These are phyloP conservation scores for Ascoidea tarda DNA, from an alignment of 805 yeast species.

Conservation along the genomic window DNA sequence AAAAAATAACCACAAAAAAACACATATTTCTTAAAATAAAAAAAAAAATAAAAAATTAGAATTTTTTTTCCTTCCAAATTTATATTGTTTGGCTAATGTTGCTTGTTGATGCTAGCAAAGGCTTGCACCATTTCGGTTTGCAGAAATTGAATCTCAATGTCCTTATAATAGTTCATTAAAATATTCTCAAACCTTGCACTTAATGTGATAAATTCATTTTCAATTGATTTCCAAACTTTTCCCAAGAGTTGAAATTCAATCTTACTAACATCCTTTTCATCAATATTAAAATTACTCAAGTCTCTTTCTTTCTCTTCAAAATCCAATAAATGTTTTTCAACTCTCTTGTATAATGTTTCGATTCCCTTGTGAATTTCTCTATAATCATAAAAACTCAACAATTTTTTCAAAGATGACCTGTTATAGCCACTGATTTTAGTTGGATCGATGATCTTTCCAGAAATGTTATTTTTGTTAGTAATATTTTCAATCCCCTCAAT, in stretches of 20 bases:
- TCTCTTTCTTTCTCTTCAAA: neutral
- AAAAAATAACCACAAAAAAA: too few species aligned
- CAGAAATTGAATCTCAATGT: too few species aligned
- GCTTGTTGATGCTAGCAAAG: too few species aligned
- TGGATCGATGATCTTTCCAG: neutral
- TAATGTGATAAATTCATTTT: too few species aligned
- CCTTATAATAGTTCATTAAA: too few species aligned
- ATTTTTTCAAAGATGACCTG: neutral
- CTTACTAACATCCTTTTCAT: neutral
- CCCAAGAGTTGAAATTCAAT: neutral
- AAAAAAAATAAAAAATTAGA: too few species aligned
- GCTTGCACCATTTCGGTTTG: too few species aligned
- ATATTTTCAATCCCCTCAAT: conserved; percentile 48
- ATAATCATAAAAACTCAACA: neutral
- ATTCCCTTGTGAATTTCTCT: neutral
- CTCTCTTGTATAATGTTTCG: neutral
- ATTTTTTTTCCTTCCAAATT: too few species aligned
- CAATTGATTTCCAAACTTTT: neutral
- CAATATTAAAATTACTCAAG: neutral
- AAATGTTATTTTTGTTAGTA: conserved; percentile 21
- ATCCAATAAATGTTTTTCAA: neutral
- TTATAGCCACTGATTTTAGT: neutral
- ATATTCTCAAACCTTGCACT: too few species aligned
- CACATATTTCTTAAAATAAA: too few species aligned
- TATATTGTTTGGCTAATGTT: too few species aligned